Evolutionary conservation across 805 yeast genomes (phyloP).

Genomic region (Myxozyma neglecta): DNA sequence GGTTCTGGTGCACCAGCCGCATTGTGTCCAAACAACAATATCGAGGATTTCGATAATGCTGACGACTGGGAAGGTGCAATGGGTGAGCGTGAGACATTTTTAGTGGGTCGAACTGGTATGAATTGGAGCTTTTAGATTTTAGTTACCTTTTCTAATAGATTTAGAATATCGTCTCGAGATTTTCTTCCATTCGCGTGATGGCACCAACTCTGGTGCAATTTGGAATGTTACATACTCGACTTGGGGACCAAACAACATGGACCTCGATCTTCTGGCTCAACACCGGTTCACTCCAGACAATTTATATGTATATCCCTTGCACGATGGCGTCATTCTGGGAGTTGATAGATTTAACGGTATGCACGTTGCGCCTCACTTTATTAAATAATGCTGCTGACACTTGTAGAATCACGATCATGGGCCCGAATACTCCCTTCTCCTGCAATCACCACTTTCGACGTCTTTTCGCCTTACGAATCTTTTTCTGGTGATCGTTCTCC

Average conservation of each 20-base stretch:
- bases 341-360: conserved; percentile 61
- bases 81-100: conserved; percentile 17
- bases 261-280: conserved; percentile 51
- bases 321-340: conserved; percentile 76
- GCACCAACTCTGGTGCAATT: conserved; percentile 58
- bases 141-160: not conserved
- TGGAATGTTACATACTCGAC: conserved; percentile 86
- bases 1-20: conserved; percentile 52
- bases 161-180: conserved; percentile 50
- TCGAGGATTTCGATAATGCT: conserved; percentile 29
- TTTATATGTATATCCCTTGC: conserved; percentile 78
- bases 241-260: conserved; percentile 92
- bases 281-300: conserved; percentile 57
- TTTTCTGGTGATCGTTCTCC: not conserved
- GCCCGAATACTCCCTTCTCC: conserved; percentile 23
- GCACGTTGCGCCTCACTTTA: conserved; percentile 49
- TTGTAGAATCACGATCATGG: conserved; percentile 28
- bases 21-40: conserved; percentile 15
- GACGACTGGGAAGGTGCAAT: conserved; percentile 17
- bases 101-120: conserved; percentile 23
- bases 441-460: conserved; percentile 44
- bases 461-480: conserved; percentile 45
- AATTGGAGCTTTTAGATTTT: conserved; percentile 11
- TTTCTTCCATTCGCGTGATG: conserved; percentile 59
- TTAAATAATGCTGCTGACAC: not conserved